Evolutionary conservation across 2,329 filamentous ascomycete genomes (phyloP).

Genomic region (Pseudogymnoascus sp.): DNA sequence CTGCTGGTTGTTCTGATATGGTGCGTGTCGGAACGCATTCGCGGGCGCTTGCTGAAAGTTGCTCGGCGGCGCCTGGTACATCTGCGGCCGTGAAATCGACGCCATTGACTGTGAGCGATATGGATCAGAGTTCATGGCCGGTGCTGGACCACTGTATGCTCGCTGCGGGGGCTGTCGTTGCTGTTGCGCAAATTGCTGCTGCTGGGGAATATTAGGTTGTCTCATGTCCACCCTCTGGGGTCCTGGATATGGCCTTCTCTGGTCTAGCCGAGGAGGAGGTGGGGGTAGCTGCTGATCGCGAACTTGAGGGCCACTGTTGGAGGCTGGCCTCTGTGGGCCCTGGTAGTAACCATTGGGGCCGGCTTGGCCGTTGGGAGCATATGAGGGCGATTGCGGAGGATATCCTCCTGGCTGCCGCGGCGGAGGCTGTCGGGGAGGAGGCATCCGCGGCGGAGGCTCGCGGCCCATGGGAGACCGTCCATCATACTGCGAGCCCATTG

Average conservation of each 20-base stretch:
- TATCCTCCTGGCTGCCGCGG: constrained; percentile 35
- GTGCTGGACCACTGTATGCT: constrained; percentile 50
- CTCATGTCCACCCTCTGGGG: constrained; percentile 39
- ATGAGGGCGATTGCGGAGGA: constrained; percentile 17
- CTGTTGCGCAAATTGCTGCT: constrained; percentile 37
- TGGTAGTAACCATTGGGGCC: constrained; percentile 43
- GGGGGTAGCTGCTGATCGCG: constrained; percentile 44
- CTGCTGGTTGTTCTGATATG: constrained; percentile 51
- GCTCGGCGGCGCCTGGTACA: constrained; percentile 55
- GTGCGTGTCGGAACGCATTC: constrained; percentile 69
- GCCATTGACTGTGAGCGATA: constrained; percentile 93
- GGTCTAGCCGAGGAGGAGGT: constrained; percentile 50
- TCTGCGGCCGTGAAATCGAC: constrained; percentile 60
- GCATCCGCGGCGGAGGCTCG: constrained; percentile 36
- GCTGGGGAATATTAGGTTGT: constrained; percentile 26
- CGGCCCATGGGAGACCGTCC: constrained; percentile 28
- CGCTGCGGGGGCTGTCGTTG: constrained; percentile 41
- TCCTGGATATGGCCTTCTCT: constrained; percentile 61
- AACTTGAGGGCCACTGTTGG: constrained; percentile 20
- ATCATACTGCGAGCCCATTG: constrained; percentile 44
- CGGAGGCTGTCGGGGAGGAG: constrained; percentile 54
- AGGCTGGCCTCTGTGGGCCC: constrained; percentile 30
- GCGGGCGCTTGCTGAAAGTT: constrained; percentile 59
- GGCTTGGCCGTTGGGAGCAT: constrained; percentile 26
- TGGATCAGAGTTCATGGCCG: constrained; percentile 73